Conservation (phyloP, 371 early-diverging fungal genomes). For the Circinella umbellata region DNA sequence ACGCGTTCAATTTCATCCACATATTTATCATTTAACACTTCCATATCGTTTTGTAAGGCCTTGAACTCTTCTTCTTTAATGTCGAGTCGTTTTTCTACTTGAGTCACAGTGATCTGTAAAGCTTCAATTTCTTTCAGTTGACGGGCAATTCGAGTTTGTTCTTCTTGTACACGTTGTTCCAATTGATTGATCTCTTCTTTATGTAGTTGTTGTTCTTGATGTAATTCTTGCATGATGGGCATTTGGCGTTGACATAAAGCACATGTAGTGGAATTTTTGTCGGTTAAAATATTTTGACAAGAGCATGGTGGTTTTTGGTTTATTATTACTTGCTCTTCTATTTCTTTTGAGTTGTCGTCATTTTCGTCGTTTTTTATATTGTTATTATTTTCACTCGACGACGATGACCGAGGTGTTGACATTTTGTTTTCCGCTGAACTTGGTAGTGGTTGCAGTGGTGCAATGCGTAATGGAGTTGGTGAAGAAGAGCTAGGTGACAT, state of each 20-base stretch:
- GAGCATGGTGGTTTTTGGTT: constrained; percentile 28
- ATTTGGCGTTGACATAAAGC: constrained; percentile 61
- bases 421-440: not conserved
- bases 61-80: constrained; percentile 51
- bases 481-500: constrained; percentile 47
- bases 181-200: constrained; percentile 51
- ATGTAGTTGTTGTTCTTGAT: constrained; percentile 48
- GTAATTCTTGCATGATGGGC: constrained; percentile 55
- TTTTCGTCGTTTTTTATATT: not conserved
- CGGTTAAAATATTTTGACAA: constrained; percentile 44
- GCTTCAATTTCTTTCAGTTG: constrained; percentile 46
- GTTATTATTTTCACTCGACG: constrained; percentile 8
- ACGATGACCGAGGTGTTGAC: constrained; percentile 21
- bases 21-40: constrained; percentile 67
- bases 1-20: constrained; percentile 89
- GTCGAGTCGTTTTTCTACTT: constrained; percentile 50
- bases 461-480: constrained; percentile 28
- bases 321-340: constrained; percentile 5
- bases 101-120: constrained; percentile 46
- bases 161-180: constrained; percentile 46
- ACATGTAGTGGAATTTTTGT: constrained; percentile 41
- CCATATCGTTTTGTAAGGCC: constrained; percentile 60
- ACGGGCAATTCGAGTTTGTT: constrained; percentile 47
- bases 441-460: not conserved
- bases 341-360: not conserved